Percentiles rank a stretch among this genome's conserved stretches.
These are phyloP conservation scores for Emergomyces orientalis DNA, from an alignment of 2,329 filamentous ascomycete genomes.

Conservation along the genomic window DNA sequence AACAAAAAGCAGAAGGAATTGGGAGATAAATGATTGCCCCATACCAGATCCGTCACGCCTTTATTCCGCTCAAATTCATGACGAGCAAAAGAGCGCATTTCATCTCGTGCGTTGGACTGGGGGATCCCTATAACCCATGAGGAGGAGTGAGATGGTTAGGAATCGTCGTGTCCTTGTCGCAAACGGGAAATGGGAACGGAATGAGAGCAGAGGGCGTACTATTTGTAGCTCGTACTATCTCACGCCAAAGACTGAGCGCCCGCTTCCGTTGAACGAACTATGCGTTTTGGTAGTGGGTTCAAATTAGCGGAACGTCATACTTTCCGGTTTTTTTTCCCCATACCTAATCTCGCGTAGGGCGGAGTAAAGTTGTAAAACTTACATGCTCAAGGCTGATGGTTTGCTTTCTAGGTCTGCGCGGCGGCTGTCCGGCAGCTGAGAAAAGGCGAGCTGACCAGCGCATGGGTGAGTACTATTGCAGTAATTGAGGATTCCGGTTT, in stretches of 20 bases:
- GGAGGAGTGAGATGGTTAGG: not conserved
- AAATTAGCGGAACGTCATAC: not conserved
- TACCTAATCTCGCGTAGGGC: not conserved
- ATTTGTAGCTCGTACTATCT: slow-evolving; percentile 34
- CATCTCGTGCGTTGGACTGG: slow-evolving; percentile 31
- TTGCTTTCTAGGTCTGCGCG: slow-evolving; percentile 28
- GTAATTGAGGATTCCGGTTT: not conserved
- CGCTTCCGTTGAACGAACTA: slow-evolving; percentile 38
- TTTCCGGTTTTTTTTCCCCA: not conserved
- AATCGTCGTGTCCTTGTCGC: not conserved
- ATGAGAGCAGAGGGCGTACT: slow-evolving; percentile 20
- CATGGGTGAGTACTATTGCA: slow-evolving; percentile 20
- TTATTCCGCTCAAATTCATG: slow-evolving; percentile 38
- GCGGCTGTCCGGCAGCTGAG: slow-evolving; percentile 22
- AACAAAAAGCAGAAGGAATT: not conserved
- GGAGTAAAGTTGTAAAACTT: slow-evolving; percentile 10
- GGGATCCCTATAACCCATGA: slow-evolving; percentile 28
- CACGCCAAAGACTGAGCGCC: slow-evolving; percentile 36
- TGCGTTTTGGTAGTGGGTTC: not conserved
- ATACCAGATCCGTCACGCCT: slow-evolving; percentile 34
- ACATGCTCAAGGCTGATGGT: slow-evolving; percentile 34
- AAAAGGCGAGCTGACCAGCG: slow-evolving; percentile 22
- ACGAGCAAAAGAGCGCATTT: slow-evolving; percentile 36
- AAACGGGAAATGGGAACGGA: not conserved
- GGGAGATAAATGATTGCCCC: slow-evolving; percentile 10